A percentile compares a stretch with the other conserved stretches of the same genome.
phyloP scores from a whole-genome alignment of 352 stramenopile species.

The Globisporangium apiculatum region DNA sequence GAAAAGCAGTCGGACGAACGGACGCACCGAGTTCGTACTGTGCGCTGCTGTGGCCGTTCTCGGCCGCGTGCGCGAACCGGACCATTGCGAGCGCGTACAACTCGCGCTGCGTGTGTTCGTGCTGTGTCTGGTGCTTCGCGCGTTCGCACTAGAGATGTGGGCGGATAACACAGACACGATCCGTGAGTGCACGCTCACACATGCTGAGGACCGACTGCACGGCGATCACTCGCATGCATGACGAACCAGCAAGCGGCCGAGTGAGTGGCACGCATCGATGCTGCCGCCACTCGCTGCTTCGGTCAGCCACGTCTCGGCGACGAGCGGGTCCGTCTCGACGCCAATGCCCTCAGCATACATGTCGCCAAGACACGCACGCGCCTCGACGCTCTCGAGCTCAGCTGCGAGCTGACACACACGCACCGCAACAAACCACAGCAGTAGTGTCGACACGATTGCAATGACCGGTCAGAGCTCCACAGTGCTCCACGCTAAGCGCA shows the following conservation, averaged over 20 bases:
- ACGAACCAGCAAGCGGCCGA: slow-evolving; percentile 50
- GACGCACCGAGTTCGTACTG: slow-evolving; percentile 43
- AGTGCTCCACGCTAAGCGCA: no score
- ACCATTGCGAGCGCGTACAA: slow-evolving; percentile 29
- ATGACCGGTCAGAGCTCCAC: neutral
- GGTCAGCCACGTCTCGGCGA: slow-evolving; percentile 47
- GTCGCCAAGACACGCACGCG: slow-evolving; percentile 57
- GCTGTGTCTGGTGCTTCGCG: slow-evolving; percentile 28
- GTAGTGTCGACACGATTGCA: neutral
- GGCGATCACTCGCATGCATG: neutral
- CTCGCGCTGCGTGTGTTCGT: slow-evolving; percentile 24
- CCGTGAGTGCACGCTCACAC: no score
- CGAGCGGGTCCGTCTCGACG: slow-evolving; percentile 42
- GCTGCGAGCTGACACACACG: slow-evolving; percentile 32
- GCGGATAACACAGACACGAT: neutral
- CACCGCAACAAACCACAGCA: no score
- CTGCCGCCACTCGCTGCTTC: slow-evolving; percentile 29
- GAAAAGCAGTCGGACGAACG: neutral
- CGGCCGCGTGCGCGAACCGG: slow-evolving; percentile 41
- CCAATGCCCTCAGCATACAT: slow-evolving; percentile 43
- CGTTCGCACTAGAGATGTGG: slow-evolving; percentile 30
- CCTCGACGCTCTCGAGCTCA: slow-evolving; percentile 27
- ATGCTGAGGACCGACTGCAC: no score
- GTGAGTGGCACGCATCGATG: slow-evolving; percentile 35
- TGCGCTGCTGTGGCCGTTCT: slow-evolving; percentile 42